Evolutionary conservation across 2,329 filamentous ascomycete species (phyloP).

Genomic region (Cladosporium sp.): DNA sequence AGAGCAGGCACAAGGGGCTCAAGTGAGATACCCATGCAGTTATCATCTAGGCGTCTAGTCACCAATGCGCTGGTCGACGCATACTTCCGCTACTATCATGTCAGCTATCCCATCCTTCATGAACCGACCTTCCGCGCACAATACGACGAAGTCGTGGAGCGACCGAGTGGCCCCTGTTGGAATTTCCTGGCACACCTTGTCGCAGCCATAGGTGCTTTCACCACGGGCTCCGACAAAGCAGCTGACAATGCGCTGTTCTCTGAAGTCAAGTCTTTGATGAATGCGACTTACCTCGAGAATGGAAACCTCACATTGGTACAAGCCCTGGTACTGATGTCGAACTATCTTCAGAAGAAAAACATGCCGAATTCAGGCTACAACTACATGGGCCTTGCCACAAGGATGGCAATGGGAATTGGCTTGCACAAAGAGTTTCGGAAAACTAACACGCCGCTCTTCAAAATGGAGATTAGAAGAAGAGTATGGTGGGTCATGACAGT

Average conservation of each 20-base stretch:
- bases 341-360: conserved; percentile 53
- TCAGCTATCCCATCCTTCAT: conserved; percentile 50
- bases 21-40: conserved; percentile 26
- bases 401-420: conserved; percentile 53
- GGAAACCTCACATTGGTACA: conserved; percentile 53
- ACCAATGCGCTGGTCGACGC: conserved; percentile 35
- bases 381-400: conserved; percentile 50
- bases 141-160: conserved; percentile 45
- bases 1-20: not conserved
- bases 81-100: conserved; percentile 50
- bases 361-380: conserved; percentile 54
- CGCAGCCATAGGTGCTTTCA: conserved; percentile 48
- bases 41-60: conserved; percentile 29
- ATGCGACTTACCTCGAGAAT: conserved; percentile 49
- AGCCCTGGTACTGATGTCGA: conserved; percentile 48
- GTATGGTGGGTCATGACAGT: conserved; percentile 44
- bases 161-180: conserved; percentile 45
- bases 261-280: conserved; percentile 48
- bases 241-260: conserved; percentile 46
- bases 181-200: conserved; percentile 49
- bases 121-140: conserved; percentile 51
- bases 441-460: conserved; percentile 46
- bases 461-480: conserved; percentile 37
- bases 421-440: conserved; percentile 52
- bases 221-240: conserved; percentile 38